A percentile compares a stretch with the other conserved stretches of the same genome.
Conservation (phyloP, 768 basidiomycete genomes). For the Lenzites betulinus region DNA sequence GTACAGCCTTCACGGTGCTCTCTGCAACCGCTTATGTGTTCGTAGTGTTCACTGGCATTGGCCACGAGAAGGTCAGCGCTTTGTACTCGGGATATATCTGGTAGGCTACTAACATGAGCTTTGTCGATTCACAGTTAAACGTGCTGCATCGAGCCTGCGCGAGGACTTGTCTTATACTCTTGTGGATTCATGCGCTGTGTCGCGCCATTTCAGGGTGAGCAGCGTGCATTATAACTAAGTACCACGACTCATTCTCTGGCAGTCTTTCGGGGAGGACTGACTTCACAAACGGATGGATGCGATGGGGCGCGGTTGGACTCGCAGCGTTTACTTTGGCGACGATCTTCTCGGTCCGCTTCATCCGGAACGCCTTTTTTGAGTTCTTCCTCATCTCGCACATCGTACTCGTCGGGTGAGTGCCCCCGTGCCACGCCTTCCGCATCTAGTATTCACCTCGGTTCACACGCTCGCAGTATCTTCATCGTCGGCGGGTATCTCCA, state of each 20-base stretch:
- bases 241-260: neutral
- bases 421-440: neutral
- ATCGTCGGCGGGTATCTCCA: conserved; percentile 40
- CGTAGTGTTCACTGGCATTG: conserved; percentile 52
- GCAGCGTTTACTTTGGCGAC: conserved; percentile 35
- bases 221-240: neutral
- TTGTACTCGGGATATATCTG: neutral
- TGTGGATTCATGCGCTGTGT: conserved; percentile 42
- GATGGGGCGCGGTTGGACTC: conserved; percentile 27
- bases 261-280: conserved; percentile 13
- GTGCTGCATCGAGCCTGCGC: conserved; percentile 51
- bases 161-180: conserved; percentile 42
- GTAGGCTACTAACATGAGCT: neutral
- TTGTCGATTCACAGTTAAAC: conserved; percentile 34
- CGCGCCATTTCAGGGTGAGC: conserved; percentile 19
- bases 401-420: conserved; percentile 30
- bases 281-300: conserved; percentile 20
- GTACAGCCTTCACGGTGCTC: neutral
- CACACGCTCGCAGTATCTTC: conserved; percentile 36
- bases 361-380: conserved; percentile 45
- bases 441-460: conserved; percentile 1
- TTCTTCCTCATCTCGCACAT: conserved; percentile 37
- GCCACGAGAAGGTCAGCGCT: conserved; percentile 47
- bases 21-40: neutral
- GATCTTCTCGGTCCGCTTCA: conserved; percentile 40